Conservation (phyloP, 2,329 filamentous ascomycete genomes). For the Stachybotrys echinatus region DNA sequence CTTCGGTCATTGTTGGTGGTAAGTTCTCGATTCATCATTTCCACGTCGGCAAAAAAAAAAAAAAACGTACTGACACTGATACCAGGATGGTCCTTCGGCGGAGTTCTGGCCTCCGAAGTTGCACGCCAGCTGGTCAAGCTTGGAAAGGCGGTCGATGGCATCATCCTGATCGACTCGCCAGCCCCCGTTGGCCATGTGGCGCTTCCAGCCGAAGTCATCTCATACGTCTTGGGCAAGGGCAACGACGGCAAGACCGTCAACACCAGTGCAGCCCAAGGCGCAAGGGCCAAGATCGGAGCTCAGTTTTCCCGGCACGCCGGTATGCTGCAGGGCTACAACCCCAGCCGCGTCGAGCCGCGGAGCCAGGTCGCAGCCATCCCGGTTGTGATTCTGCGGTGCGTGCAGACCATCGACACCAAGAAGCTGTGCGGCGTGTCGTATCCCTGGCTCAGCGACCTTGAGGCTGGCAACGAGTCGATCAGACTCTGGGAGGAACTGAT, state of each 20-base stretch:
- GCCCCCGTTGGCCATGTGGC: conserved; percentile 39
- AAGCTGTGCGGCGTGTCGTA: conserved; percentile 12
- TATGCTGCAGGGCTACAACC: conserved; percentile 1
- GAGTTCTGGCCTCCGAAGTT: conserved; percentile 43
- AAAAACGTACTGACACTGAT: background rate
- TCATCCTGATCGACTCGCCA: conserved; percentile 39
- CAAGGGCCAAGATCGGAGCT: background rate
- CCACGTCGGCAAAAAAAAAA: background rate
- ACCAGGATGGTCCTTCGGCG: conserved; percentile 43
- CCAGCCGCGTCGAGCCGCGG: background rate
- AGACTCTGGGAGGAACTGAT: conserved; percentile 16
- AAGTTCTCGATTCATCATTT: background rate
- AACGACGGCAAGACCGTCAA: background rate
- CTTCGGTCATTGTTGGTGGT: conserved; percentile 33
- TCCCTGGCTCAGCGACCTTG: background rate
- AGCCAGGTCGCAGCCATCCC: conserved; percentile 1
- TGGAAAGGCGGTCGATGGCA: conserved; percentile 28
- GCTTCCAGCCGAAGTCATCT: conserved; percentile 28
- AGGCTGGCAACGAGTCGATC: background rate
- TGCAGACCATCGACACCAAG: conserved; percentile 12
- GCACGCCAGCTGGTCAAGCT: conserved; percentile 31
- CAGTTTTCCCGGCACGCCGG: background rate
- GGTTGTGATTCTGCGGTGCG: conserved; percentile 15
- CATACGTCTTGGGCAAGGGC: background rate
- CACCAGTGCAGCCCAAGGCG: background rate